Evolutionary conservation across 345 rosid species (phyloP).

Genomic region (Syzygium jambos): DNA sequence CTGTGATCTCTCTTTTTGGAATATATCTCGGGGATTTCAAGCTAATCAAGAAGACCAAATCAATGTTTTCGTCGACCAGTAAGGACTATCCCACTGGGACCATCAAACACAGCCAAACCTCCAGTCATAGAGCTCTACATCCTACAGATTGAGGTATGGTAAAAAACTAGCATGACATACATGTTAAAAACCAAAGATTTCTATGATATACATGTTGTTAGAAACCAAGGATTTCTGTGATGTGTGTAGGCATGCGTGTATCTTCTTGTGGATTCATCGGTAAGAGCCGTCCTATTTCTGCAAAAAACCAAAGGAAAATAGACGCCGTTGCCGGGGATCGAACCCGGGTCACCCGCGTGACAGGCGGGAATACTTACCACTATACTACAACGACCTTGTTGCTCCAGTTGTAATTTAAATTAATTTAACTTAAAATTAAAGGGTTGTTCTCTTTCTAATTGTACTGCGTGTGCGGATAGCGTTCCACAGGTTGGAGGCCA

Average conservation of each 20-base stretch:
- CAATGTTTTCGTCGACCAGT: neutral
- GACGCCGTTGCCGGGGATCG: constrained; percentile 94
- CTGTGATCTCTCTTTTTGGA: neutral
- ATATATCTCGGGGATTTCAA: neutral
- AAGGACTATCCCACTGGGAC: neutral
- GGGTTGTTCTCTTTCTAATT: neutral
- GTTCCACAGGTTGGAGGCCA: neutral
- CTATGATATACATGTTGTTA: neutral
- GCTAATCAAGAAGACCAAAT: neutral
- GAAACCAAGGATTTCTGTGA: neutral
- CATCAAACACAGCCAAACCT: neutral
- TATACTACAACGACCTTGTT: constrained; percentile 67
- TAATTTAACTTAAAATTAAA: neutral
- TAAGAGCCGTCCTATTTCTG: neutral
- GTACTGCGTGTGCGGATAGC: neutral
- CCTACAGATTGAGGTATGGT: neutral
- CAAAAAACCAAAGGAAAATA: accelerated
- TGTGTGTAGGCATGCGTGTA: neutral
- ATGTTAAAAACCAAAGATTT: neutral
- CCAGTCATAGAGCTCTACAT: neutral
- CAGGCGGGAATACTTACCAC: constrained; percentile 97
- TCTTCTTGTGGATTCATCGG: neutral
- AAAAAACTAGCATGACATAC: neutral
- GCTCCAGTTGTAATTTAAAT: accelerated
- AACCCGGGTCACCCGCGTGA: constrained; percentile 97